Evolutionary conservation across 345 rosid genomes (phyloP).

Genomic region (Abelmoschus esculentus): DNA sequence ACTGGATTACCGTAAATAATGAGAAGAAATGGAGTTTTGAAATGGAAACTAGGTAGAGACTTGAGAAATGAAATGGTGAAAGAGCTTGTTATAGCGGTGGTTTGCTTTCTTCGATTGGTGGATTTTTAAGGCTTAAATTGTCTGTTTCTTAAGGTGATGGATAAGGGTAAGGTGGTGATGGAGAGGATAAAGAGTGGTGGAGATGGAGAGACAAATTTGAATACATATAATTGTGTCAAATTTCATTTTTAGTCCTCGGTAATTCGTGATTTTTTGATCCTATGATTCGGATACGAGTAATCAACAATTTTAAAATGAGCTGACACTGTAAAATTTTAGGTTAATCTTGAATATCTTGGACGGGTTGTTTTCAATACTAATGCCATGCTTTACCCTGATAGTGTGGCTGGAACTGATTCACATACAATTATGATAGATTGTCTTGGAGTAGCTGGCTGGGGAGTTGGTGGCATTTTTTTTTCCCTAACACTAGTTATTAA

Average conservation of each 20-base stretch:
- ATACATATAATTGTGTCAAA: neutral
- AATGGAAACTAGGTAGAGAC: neutral
- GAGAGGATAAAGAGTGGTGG: neutral
- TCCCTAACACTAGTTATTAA: too few species aligned
- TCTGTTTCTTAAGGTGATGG: neutral
- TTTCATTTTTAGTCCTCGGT: neutral
- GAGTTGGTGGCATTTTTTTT: conserved; percentile 99
- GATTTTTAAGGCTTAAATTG: neutral
- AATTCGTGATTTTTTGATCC: neutral
- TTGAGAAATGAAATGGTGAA: neutral
- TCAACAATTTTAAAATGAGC: neutral
- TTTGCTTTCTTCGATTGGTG: neutral
- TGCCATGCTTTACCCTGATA: conserved; percentile 79
- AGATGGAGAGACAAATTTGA: neutral
- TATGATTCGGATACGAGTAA: neutral
- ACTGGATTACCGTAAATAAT: neutral
- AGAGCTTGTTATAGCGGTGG: neutral
- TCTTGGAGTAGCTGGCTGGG: conserved; percentile 99
- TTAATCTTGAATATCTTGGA: conserved; percentile 95
- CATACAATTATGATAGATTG: conserved; percentile 99
- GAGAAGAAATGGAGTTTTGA: neutral
- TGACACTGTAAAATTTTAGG: conserved; percentile 43
- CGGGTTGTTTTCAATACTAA: conserved; percentile 88
- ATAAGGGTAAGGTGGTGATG: neutral
- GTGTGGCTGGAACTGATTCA: conserved; percentile 98